A percentile compares a stretch with the other conserved stretches of the same genome.
These are phyloP conservation scores for Plasmodium gaboni DNA, from an alignment of 169 alveolate species.

Conservation along the genomic window DNA sequence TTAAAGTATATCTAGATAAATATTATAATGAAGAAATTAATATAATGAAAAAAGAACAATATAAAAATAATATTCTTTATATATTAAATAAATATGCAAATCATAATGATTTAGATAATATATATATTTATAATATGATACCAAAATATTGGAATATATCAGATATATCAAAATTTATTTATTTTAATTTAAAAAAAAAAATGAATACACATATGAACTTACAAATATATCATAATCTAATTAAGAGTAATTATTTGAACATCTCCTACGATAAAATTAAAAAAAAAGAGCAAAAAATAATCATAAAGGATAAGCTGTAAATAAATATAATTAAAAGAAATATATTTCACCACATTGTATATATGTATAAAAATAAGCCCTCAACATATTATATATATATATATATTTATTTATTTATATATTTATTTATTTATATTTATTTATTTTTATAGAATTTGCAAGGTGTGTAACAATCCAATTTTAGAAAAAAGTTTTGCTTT, in stretches of 20 bases:
- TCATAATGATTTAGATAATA: constrained; percentile 50
- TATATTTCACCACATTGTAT: no score
- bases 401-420: not conserved
- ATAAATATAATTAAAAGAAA: not conserved
- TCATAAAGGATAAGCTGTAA: constrained; percentile 44
- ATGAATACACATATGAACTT: constrained; percentile 11
- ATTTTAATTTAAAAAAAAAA: constrained; percentile 21
- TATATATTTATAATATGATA: constrained; percentile 17
- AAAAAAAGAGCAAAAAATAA: constrained; percentile 23
- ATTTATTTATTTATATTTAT: not conserved
- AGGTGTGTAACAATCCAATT: constrained; percentile 21
- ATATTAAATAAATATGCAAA: constrained; percentile 35
- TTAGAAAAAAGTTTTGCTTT: constrained; percentile 43
- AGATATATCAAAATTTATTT: constrained; percentile 21
- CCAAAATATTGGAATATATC: constrained; percentile 48
- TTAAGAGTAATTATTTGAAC: constrained; percentile 32
- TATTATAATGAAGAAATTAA: not conserved
- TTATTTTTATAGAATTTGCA: constrained; percentile 20
- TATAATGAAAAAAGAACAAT: constrained; percentile 11
- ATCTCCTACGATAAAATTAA: constrained; percentile 20
- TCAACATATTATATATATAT: not conserved
- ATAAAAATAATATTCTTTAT: constrained; percentile 20
- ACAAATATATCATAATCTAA: constrained; percentile 42
- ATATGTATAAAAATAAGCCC: no score
- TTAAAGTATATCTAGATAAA: constrained; percentile 34